Evolutionary conservation across 2,329 filamentous ascomycete genomes (phyloP).

Genomic region (Curvularia verruculosa): DNA sequence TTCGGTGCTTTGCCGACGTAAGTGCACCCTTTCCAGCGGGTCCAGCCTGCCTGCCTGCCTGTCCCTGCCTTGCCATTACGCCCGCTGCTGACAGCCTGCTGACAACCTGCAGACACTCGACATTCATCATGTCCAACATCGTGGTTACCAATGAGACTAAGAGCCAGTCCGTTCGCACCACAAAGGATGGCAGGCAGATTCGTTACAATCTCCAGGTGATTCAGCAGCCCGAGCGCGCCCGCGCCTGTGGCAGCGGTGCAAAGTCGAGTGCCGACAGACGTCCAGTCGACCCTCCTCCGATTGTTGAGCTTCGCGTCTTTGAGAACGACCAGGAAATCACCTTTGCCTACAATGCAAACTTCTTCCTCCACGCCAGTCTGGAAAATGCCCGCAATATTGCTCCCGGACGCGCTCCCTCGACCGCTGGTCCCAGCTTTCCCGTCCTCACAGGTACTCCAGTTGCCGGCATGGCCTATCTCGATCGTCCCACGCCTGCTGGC

Average conservation of each 20-base stretch:
- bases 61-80: constrained; percentile 10
- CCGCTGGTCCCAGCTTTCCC: constrained; percentile 71
- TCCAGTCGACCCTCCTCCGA: constrained; percentile 91
- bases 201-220: constrained; percentile 85
- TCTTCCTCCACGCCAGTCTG: constrained; percentile 91
- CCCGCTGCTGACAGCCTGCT: constrained; percentile 22
- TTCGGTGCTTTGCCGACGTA: constrained; percentile 13
- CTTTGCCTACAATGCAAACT: constrained; percentile 92
- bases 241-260: constrained; percentile 92
- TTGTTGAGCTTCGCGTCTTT: constrained; percentile 87
- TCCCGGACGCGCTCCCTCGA: constrained; percentile 70
- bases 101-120: constrained; percentile 18
- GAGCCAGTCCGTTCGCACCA: constrained; percentile 62
- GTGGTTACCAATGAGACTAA: constrained; percentile 63
- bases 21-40: constrained; percentile 23
- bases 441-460: constrained; percentile 94
- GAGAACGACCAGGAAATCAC: constrained; percentile 74
- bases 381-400: constrained; percentile 85
- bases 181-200: constrained; percentile 75
- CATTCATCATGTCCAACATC: constrained; percentile 50
- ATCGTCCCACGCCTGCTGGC: constrained; percentile 77
- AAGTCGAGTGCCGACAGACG: constrained; percentile 84
- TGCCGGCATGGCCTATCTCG: constrained; percentile 93
- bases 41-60: constrained; percentile 13
- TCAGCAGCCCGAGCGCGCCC: constrained; percentile 91